Percentiles rank a stretch among this genome's conserved stretches.
Conservation (phyloP, 257 asterid species). For the Jacaranda copaia region DNA sequence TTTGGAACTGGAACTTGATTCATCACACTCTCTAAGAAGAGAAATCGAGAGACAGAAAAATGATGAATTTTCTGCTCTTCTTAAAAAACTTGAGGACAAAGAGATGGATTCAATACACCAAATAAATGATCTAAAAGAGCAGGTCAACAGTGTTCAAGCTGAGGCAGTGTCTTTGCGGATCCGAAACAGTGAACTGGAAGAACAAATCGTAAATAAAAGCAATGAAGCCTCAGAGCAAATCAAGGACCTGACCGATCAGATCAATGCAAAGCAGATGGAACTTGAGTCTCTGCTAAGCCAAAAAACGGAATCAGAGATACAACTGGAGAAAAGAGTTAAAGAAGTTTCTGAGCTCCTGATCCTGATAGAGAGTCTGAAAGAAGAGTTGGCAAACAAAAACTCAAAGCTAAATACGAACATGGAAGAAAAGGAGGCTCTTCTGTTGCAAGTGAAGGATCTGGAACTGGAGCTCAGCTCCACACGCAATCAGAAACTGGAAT, state of each 20-base stretch:
- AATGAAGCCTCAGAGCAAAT: slow-evolving; percentile 53
- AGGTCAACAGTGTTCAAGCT: slow-evolving; percentile 50
- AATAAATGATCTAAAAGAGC: slow-evolving; percentile 55
- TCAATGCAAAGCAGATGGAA: slow-evolving; percentile 55
- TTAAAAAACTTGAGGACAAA: slow-evolving; percentile 62
- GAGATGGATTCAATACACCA: slow-evolving; percentile 59
- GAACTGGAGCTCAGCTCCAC: slow-evolving; percentile 48
- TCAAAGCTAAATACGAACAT: slow-evolving; percentile 43
- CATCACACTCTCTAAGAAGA: slow-evolving; percentile 56
- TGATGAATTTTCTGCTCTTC: slow-evolving; percentile 62
- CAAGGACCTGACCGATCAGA: slow-evolving; percentile 52
- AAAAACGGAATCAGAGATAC: slow-evolving; percentile 57
- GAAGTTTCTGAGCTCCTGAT: slow-evolving; percentile 52
- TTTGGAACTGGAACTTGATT: slow-evolving; percentile 71
- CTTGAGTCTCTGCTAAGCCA: slow-evolving; percentile 52
- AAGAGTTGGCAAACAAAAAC: slow-evolving; percentile 53
- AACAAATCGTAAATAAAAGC: slow-evolving; percentile 51
- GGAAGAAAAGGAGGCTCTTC: slow-evolving; percentile 54
- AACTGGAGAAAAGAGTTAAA: slow-evolving; percentile 54
- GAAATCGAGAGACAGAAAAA: slow-evolving; percentile 72
- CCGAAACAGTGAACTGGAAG: slow-evolving; percentile 62
- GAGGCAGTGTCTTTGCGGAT: slow-evolving; percentile 58
- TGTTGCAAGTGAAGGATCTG: slow-evolving; percentile 44
- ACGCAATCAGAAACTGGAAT: slow-evolving; percentile 43
- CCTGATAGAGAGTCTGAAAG: slow-evolving; percentile 58